phyloP scores from a whole-genome alignment of 106 monocot species.

The Acanthochlamys bracteata region DNA sequence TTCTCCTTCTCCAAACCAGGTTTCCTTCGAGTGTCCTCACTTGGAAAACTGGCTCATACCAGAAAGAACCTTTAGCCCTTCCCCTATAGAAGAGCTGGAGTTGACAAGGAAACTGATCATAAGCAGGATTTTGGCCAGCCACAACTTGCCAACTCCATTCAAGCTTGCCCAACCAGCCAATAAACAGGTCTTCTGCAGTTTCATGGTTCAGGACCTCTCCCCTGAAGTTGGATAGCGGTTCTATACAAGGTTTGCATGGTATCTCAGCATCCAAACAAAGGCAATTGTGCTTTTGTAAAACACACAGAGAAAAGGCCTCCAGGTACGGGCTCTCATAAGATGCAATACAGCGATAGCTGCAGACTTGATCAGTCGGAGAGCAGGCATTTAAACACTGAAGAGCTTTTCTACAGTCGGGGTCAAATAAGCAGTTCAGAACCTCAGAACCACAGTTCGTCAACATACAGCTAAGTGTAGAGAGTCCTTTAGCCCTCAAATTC shows the following conservation, averaged over 20 bases:
- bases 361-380: conserved; percentile 86
- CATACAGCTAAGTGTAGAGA: conserved; percentile 87
- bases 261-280: conserved; percentile 74
- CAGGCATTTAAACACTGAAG: conserved; percentile 82
- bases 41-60: conserved; percentile 94
- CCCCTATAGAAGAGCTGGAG: conserved; percentile 90
- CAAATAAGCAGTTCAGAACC: conserved; percentile 79
- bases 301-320: conserved; percentile 88
- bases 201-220: conserved; percentile 61
- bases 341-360: conserved; percentile 83
- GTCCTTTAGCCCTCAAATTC: conserved; percentile 78
- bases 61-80: conserved; percentile 65
- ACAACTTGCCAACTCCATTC: conserved; percentile 90
- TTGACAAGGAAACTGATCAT: conserved; percentile 94
- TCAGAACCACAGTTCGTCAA: conserved; percentile 70
- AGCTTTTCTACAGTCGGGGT: conserved; percentile 83
- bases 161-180: conserved; percentile 75
- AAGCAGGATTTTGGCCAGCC: conserved; percentile 90
- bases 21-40: conserved; percentile 66
- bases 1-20: conserved; percentile 68
- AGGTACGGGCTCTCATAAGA: conserved; percentile 78
- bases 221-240: conserved; percentile 51
- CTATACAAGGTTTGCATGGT: conserved; percentile 53
- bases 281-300: conserved; percentile 88
- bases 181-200: conserved; percentile 82